Base-by-base conservation (phyloP, 768 basidiomycete species). In the Boletus patriciae region DNA sequence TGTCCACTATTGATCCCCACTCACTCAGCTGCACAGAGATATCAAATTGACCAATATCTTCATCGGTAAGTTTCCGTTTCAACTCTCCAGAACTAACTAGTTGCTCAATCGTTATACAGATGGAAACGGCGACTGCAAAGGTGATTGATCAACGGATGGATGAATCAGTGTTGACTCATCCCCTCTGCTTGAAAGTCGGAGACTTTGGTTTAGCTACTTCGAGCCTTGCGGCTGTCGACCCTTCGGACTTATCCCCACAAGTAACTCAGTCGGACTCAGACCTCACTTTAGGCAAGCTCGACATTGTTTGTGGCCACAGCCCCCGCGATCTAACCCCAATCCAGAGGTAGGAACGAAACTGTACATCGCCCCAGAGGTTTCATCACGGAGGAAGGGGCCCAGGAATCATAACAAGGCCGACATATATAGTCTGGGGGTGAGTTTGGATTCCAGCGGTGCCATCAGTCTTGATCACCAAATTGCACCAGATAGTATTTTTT, bases 21-120 rank as follows among this genome's bases (percentile, higher is more conserved):
- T 21, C 40, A n/a, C 40, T n/a, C 50, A 85, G 83, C 72, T 92
- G 51, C 90, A 92, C 72, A 78, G 90, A 49, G 94, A 97, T 69
- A 90, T 98, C 69, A 98, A 98, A 69, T 75, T 93, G 15, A 90
- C 89, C 0, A 98, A 98, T 65, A 94, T 98, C 60, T 93, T 98
- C 72, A 92, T 96, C 48, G 92, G 92, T 92, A 62, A 31, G 81
- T 70, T 6, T n/a, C 16, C 15, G 13, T 29, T 52, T 44, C 13
- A 23, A 33, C 33, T 47, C 13, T 3, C 27, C 41, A 7, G 23
- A 44, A 41, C 21, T 27, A 25, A 40, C 33, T 41, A 12, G 27
- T 51, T 33, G n/a, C 46, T 55, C n/a, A 57, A 44, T 18, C 1
- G 19, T 0, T 10, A 7, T 40, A 55, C 36, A 92, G 90, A 92